phyloP scores from a whole-genome alignment of 192 early-diverging fungal species.

The Podila horticola region DNA sequence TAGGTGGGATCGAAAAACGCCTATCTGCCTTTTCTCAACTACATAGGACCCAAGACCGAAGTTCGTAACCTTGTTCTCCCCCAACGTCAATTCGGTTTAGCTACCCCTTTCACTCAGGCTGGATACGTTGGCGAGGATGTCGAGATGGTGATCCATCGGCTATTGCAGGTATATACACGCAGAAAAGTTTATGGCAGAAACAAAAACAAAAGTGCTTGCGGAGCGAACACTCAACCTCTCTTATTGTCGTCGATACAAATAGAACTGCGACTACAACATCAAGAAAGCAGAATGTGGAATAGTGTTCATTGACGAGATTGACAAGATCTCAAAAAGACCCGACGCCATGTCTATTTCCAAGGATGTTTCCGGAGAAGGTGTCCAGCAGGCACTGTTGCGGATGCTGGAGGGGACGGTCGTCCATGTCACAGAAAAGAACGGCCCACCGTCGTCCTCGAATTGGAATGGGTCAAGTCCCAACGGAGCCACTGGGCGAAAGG shows the following conservation, averaged over 20 bases:
- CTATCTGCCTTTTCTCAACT: neutral
- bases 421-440: constrained; percentile 80
- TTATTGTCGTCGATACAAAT: neutral
- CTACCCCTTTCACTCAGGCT: constrained; percentile 87
- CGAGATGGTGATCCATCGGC: constrained; percentile 81
- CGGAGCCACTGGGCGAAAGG: constrained; percentile 13
- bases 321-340: constrained; percentile 83
- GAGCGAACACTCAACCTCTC: no score
- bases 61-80: neutral
- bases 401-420: constrained; percentile 91
- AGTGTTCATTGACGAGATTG: constrained; percentile 92
- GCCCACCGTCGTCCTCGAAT: constrained; percentile 50
- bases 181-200: no score
- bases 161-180: constrained; percentile 68
- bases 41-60: neutral
- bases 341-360: constrained; percentile 75
- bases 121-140: constrained; percentile 94
- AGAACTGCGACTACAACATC: constrained; percentile 86
- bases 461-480: constrained; percentile 14
- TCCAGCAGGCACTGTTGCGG: constrained; percentile 83
- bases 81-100: neutral
- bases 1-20: neutral
- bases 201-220: no score
- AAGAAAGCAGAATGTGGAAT: constrained; percentile 83
- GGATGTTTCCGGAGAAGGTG: constrained; percentile 90